Evolutionary conservation across 1,139 yeast genomes (phyloP), one percentile per base, ranked within the genome.

Genomic region (Geotrichum fermentans): DNA sequence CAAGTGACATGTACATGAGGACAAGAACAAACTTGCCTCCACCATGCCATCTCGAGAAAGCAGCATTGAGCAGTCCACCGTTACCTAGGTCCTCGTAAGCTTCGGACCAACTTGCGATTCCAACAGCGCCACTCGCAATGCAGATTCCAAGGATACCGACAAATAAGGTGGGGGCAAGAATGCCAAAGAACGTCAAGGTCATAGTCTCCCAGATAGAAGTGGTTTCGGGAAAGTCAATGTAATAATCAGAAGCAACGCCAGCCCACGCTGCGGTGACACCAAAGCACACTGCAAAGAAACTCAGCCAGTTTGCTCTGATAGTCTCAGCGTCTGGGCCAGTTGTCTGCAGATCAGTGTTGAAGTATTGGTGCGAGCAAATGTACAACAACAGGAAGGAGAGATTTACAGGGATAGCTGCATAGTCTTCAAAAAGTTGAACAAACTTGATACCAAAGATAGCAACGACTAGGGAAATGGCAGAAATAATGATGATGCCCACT

Each of bases 251-350:
- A 1, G 96, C 86, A 53, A 84, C 78, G 4, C 92, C 83, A 33
- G 95, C 94, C 96, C 96, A 89, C 1, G 96, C 86, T 1, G 90
- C 78, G 2, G 96, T 87, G 41, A 83, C 80, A 29, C 96, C 83
- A 61, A 85, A 86, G 33, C 83, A 74, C 43, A 87, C 71, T 1
- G 90, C 78, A 61, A 87, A 86, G 64, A 80, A 84, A 16, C 88
- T 77, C 28, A 88, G 65, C 78, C 87, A 80, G 62, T 80, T 78
- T 7, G 95, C 95, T 45, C 73, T 72, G 11, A 72, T 63, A 1
- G 78, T 73, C 2, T 75, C 69, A 8, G 67, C 63, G 18, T 72
- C 76, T 6, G 8, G 8, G 2, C 75, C 74, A 16, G 61, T 58
- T 17, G 79, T 71, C 42, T 66, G 70, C 6, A 70, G 65, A 48